Evolutionary conservation across 2,329 filamentous ascomycete species (phyloP).

Genomic region (Aspergillus latus): DNA sequence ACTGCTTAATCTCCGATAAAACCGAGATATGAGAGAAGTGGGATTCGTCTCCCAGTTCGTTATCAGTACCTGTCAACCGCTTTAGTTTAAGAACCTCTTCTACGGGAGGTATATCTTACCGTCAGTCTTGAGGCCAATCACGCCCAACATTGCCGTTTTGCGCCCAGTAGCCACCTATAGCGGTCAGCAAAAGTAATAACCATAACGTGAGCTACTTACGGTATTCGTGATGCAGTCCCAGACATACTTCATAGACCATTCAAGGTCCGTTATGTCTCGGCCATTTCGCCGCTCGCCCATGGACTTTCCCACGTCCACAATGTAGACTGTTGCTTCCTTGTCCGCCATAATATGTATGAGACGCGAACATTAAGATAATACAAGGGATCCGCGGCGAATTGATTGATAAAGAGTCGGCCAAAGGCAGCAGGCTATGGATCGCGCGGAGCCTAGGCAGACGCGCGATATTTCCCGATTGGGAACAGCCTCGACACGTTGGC

Average conservation of each 20-base stretch:
- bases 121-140: conserved; percentile 80
- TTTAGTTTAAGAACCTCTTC: conserved; percentile 9
- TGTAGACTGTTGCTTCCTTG: conserved; percentile 90
- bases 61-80: conserved; percentile 57
- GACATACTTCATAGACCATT: conserved; percentile 86
- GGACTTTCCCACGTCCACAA: conserved; percentile 83
- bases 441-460: conserved; percentile 40
- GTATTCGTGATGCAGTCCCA: conserved; percentile 88
- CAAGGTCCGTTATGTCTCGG: conserved; percentile 74
- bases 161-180: conserved; percentile 61
- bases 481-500: conserved; percentile 34
- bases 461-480: conserved; percentile 41
- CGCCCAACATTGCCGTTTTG: conserved; percentile 73
- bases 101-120: conserved; percentile 35
- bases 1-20: conserved; percentile 64
- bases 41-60: conserved; percentile 64
- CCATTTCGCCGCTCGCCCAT: conserved; percentile 74
- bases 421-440: conserved; percentile 17
- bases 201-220: conserved; percentile 48
- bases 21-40: conserved; percentile 81
- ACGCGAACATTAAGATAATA: not conserved
- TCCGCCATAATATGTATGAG: conserved; percentile 68
- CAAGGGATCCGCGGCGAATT: not conserved
- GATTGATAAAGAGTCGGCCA: conserved; percentile 5
- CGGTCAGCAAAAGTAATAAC: not conserved